phyloP scores from a whole-genome alignment of 495 filamentous ascomycete species.

The Podospora australis region DNA sequence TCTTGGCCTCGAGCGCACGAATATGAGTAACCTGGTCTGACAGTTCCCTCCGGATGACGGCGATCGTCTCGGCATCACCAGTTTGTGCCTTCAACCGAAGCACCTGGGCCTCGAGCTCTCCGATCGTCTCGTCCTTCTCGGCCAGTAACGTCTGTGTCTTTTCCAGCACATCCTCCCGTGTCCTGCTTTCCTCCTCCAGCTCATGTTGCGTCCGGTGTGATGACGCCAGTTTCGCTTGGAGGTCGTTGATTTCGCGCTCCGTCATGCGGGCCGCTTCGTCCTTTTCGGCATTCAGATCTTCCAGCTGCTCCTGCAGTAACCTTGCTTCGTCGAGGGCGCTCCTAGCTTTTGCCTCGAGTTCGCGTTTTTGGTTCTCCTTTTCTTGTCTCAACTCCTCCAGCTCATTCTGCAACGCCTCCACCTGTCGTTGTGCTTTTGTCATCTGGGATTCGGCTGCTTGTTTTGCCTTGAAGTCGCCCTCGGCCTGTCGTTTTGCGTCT shows the following conservation, averaged over 20 bases:
- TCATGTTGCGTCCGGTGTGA: conserved; percentile 63
- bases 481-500: conserved; percentile 64
- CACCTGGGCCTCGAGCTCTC: conserved; percentile 72
- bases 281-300: conserved; percentile 65
- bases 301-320: conserved; percentile 65
- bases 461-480: conserved; percentile 76
- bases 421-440: conserved; percentile 60
- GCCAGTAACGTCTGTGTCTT: conserved; percentile 59
- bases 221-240: conserved; percentile 62
- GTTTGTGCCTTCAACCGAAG: conserved; percentile 74
- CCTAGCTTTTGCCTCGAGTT: conserved; percentile 65
- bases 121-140: conserved; percentile 62
- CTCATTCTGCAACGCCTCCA: conserved; percentile 64
- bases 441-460: conserved; percentile 69
- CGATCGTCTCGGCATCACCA: conserved; percentile 75
- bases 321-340: conserved; percentile 66
- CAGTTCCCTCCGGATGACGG: conserved; percentile 77
- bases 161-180: conserved; percentile 56
- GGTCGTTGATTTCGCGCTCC: conserved; percentile 62
- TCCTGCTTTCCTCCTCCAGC: conserved; percentile 61
- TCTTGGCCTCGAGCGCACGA: conserved; percentile 69
- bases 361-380: conserved; percentile 54
- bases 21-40: conserved; percentile 85
- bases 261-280: conserved; percentile 63
- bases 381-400: conserved; percentile 49